These are phyloP conservation scores for Glonium stellatum DNA, from an alignment of 495 filamentous ascomycete species.

Conservation along the genomic window DNA sequence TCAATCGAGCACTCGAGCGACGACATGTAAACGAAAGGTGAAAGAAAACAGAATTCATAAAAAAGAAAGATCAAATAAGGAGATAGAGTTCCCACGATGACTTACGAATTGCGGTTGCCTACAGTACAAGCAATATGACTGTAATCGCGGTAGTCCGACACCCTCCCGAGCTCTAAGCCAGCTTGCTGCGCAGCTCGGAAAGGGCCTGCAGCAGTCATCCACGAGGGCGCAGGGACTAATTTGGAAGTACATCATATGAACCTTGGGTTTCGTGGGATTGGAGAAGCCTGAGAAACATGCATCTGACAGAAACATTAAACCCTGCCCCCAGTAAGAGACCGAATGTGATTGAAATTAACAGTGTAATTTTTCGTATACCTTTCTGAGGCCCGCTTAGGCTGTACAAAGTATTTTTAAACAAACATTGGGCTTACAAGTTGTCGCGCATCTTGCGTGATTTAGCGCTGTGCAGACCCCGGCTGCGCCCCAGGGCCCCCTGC, in stretches of 20 bases:
- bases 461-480: slow-evolving; percentile 1
- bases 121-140: neutral
- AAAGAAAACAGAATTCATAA: neutral
- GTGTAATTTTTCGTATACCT: no score
- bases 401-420: neutral
- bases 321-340: no score
- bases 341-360: no score
- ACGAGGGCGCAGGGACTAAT: no score
- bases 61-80: neutral
- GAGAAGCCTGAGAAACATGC: no score
- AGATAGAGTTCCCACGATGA: neutral
- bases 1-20: slow-evolving; percentile 10
- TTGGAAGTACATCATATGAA: no score
- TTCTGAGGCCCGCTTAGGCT: no score
- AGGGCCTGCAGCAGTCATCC: no score
- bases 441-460: neutral
- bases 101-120: neutral
- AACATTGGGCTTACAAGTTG: slow-evolving; percentile 1
- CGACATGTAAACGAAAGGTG: slow-evolving; percentile 5
- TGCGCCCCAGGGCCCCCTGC: no score
- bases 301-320: no score
- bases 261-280: no score
- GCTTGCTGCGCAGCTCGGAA: neutral
- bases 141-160: neutral
- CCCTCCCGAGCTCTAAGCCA: neutral